These are phyloP conservation scores for Puccinia sorghi DNA, from an alignment of 1,284 basidiomycete species.

Conservation along the genomic window DNA sequence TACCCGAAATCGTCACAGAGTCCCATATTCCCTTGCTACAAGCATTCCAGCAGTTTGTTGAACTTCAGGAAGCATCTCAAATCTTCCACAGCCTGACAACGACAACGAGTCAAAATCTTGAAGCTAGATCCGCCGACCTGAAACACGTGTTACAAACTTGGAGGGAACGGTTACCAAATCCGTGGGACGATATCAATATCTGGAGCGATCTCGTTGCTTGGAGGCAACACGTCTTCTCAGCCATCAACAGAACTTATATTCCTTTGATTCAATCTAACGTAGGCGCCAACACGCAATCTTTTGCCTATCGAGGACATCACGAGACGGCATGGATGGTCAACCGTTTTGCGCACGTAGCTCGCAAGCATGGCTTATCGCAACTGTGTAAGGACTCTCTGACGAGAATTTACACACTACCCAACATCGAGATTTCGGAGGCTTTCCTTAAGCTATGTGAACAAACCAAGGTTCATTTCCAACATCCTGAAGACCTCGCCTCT, in stretches of 20 bases:
- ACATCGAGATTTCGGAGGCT: constrained; percentile 99
- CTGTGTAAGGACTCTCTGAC: constrained; percentile 93
- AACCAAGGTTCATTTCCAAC: constrained; percentile 98
- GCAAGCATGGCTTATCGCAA: constrained; percentile 93
- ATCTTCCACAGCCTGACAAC: constrained; percentile 87
- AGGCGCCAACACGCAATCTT: constrained; percentile 68
- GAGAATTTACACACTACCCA: constrained; percentile 97
- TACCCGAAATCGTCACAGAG: constrained; percentile 80
- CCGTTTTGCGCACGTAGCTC: constrained; percentile 97
- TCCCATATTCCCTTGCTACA: constrained; percentile 94
- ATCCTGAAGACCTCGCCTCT: constrained; percentile 85
- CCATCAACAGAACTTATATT: constrained; percentile 96
- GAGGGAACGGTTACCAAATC: constrained; percentile 93
- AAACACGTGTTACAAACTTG: constrained; percentile 95
- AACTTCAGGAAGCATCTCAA: constrained; percentile 85
- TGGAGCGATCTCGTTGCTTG: constrained; percentile 99
- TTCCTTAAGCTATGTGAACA: constrained; percentile 99
- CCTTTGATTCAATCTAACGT: constrained; percentile 71
- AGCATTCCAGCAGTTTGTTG: constrained; percentile 98
- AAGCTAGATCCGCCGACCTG: constrained; percentile 90
- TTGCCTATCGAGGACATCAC: constrained; percentile 97
- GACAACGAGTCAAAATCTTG: constrained; percentile 85
- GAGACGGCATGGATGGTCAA: constrained; percentile 99
- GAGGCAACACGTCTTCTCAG: constrained; percentile 84
- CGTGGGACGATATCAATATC: constrained; percentile 96